Evolutionary conservation across 2,329 filamentous ascomycete genomes (phyloP), one percentile per base, ranked within the genome.

Genomic region (Tolypocladium inflatum): DNA sequence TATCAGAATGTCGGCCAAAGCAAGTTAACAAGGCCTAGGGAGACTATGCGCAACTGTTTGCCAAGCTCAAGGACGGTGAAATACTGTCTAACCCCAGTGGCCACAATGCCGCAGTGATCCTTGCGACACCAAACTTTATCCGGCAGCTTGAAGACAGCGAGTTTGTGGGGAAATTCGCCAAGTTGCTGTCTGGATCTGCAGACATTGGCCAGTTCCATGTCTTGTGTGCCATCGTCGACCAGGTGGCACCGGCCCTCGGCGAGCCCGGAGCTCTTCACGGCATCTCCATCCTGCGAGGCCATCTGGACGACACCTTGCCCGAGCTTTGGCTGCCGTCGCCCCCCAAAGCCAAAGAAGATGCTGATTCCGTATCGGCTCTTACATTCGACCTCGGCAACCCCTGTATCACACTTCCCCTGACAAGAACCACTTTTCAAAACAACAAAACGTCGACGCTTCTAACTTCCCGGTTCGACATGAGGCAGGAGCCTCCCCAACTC

Each of bases 381-480:
- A 74, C 73, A 0, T 74, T 81, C 54, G 60, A 70, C 21, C 65
- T 78, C 19, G 73, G 72, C 9, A 65, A 60, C 50, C 66, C 67
- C 13, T 68, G 71, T 3, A 70, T 80, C 57, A 83, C 78, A 7
- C 59, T 92, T 2, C 89, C 89, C 2, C 74, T 94, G 33, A 86
- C 90, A 45, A 90, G 91, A 66, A 95, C 90, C 0, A 74, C 91
- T 8, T 94, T 94, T 67, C 82, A 85, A 43, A 93, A 86, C 60
- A 87, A 85, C 52, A 77, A 75, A 33, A 75, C 75, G 1, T 85
- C 85, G 2, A 88, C 84, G 1, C 71, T 90, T 9, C 67, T 80
- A 35, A 73, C 75, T 2, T 66, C 67, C 13, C 64, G 67, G 11
- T 70, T 70, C 55, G 63, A 70, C 41, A 55, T 73, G 37, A 63